Base-by-base conservation (phyloP, 176 grass and related monocot species). In the Oryza glumipatula region DNA sequence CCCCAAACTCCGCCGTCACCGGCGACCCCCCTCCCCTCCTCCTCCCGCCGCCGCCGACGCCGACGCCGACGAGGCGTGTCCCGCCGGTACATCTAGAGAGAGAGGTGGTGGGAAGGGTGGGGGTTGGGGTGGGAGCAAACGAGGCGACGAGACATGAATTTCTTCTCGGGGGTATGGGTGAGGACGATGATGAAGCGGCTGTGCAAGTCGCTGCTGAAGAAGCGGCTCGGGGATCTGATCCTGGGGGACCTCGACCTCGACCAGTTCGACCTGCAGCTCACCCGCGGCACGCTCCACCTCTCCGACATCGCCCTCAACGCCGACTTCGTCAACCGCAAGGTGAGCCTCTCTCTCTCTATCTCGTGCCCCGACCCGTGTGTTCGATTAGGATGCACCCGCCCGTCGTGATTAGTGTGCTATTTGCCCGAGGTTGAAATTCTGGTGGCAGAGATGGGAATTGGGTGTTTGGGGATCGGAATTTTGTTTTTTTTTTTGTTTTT, bases 211-310 rank as follows among this genome's bases (percentile, higher is more conserved):
- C 88, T 99, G 17, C 67, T 99, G 61, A 99, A 96, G 93, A 99
- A 96, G 88, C 88, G 91, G 84, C 86, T 99, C 6, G 96, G 96
- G 69, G 93, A 99, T 82, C 80, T 99, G 77, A 78, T 99, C 81
- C 90, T 99, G 26, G 96, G 96, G 30, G 96, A 99, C 30, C 78
- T 99, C 77, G 96, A 96, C 77, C 91, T 99, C 83, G 91, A 94
- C 54, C 96, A 96, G 89, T 80, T 99, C 81, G 93, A 99, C 78
- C 84, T 99, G 36, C 96, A 99, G 88, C 91, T 96, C 67, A 91
- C 73, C 66, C 68, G 67, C 21, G 96, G 96, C 48, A 89, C 80
- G 35, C 73, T 99, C 67, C 70, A 84, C 74, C 93, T 99, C 74
- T 89, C 84, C 38, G 96, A 99, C 88, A 88, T 99, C 61, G 91